Percentiles rank a stretch among this genome's conserved stretches.
Conservation (phyloP, 805 yeast genomes). For the Lachancea fermentati region DNA sequence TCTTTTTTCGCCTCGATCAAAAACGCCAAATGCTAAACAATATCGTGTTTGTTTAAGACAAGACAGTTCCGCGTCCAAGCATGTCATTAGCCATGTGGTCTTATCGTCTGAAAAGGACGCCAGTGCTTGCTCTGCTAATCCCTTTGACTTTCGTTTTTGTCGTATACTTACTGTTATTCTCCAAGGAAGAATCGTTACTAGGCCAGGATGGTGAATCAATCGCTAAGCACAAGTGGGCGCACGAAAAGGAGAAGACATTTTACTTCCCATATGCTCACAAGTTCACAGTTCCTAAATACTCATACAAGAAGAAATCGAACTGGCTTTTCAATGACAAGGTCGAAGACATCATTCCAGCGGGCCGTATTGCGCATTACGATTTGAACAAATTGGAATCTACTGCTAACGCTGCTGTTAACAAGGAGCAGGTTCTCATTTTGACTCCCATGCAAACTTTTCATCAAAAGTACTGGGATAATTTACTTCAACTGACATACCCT, state of each 20-base stretch:
- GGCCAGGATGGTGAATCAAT: conserved; percentile 25
- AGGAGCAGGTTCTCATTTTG: conserved; percentile 77
- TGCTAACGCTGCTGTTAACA: conserved; percentile 63
- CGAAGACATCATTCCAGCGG: conserved; percentile 54
- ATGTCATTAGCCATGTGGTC: conserved; percentile 17
- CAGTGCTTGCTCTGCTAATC: conserved; percentile 19
- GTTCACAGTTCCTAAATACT: conserved; percentile 40
- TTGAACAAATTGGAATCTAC: conserved; percentile 73
- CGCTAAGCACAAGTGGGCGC: conserved; percentile 32
- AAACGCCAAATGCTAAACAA: not conserved
- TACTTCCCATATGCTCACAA: conserved; percentile 32
- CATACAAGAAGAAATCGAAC: conserved; percentile 35
- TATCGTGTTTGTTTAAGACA: too few relatives aligned
- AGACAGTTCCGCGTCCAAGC: not conserved
- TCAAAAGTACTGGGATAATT: conserved; percentile 82
- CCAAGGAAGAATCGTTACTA: conserved; percentile 17
- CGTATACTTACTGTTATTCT: conserved; percentile 21
- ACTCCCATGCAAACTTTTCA: conserved; percentile 89
- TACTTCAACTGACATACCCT: conserved; percentile 72
- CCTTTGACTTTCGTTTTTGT: conserved; percentile 21
- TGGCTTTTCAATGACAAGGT: conserved; percentile 46
- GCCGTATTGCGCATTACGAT: conserved; percentile 78
- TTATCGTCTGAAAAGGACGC: conserved; percentile 27
- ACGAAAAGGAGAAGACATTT: conserved; percentile 31
- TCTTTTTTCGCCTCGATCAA: not conserved